phyloP scores from a whole-genome alignment of 2,329 filamentous ascomycete species.

The Rachicladosporium sp. region DNA sequence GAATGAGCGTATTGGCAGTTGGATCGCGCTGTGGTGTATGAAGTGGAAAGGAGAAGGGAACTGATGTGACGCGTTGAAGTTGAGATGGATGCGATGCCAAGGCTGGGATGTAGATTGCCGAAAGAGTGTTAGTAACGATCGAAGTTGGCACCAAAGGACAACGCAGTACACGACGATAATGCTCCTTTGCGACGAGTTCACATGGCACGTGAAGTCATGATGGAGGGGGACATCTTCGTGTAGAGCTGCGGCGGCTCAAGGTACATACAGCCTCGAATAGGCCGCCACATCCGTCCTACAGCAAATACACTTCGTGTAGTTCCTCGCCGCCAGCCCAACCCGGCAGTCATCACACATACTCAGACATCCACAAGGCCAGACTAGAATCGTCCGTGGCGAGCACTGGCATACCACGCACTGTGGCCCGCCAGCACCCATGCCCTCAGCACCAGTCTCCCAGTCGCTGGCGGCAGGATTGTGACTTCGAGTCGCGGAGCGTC shows the following conservation, averaged over 20 bases:
- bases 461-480: constrained; percentile 18
- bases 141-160: too few species aligned
- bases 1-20: constrained; percentile 8
- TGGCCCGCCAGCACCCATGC: constrained; percentile 61
- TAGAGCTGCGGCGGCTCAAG: constrained; percentile 29
- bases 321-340: constrained; percentile 88
- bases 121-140: too few species aligned
- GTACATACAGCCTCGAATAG: constrained; percentile 85
- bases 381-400: constrained; percentile 72
- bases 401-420: constrained; percentile 91
- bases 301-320: constrained; percentile 92
- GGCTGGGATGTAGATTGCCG: too few species aligned
- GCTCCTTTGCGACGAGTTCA: too few species aligned
- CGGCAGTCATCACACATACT: constrained; percentile 91
- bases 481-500: constrained; percentile 36
- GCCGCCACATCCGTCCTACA: constrained; percentile 79
- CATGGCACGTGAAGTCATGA: too few species aligned
- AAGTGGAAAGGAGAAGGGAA: not conserved
- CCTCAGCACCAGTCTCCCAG: constrained; percentile 61
- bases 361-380: constrained; percentile 93
- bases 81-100: not conserved
- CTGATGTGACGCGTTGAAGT: not conserved
- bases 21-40: constrained; percentile 4
- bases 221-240: too few species aligned
- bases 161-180: too few species aligned